phyloP scores from a whole-genome alignment of 2,329 filamentous ascomycete genomes.

The Xylaria sp. region DNA sequence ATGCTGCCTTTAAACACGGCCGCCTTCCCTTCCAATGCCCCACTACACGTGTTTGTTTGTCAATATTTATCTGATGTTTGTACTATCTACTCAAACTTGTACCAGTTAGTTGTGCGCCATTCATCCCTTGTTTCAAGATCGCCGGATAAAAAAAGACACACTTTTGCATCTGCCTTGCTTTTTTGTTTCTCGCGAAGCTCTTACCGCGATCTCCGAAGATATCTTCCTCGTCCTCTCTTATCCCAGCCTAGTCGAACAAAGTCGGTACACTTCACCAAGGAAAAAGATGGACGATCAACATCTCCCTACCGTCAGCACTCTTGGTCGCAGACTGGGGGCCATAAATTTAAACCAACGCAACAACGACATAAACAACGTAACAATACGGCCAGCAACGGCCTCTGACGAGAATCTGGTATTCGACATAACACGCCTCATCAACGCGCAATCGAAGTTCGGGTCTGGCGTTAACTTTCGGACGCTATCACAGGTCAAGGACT shows the following conservation, averaged over 20 bases:
- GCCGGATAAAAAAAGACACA: neutral
- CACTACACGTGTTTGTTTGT: too few relatives aligned
- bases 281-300: neutral
- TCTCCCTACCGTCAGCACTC: neutral
- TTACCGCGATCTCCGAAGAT: neutral
- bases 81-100: too few relatives aligned
- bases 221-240: neutral
- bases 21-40: too few relatives aligned
- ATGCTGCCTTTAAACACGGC: too few relatives aligned
- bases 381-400: conserved; percentile 26
- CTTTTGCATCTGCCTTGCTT: neutral
- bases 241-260: neutral
- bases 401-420: conserved; percentile 26
- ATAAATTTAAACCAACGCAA: neutral
- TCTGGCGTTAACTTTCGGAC: too few relatives aligned
- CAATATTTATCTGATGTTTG: too few relatives aligned
- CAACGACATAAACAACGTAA: neutral
- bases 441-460: too few relatives aligned
- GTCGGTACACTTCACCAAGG: neutral
- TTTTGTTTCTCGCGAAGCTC: neutral
- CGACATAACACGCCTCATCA: too few relatives aligned
- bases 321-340: neutral
- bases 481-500: too few relatives aligned
- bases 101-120: too few relatives aligned
- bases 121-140: neutral